These are phyloP conservation scores for Symbiotaphrina buchneri DNA, from an alignment of 495 filamentous ascomycete species.

Conservation along the genomic window DNA sequence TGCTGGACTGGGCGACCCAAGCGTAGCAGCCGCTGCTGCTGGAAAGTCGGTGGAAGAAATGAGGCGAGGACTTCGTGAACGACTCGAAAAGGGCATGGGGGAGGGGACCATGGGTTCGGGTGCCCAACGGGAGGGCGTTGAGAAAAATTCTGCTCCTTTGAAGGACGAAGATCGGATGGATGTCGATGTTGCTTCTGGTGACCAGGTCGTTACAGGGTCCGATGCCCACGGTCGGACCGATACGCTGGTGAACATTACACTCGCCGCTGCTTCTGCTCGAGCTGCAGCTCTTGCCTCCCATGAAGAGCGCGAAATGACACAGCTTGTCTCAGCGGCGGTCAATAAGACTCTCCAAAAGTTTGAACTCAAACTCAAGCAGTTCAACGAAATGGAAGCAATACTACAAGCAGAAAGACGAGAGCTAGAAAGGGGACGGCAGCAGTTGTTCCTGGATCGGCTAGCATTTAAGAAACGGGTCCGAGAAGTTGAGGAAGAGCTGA, in stretches of 20 bases:
- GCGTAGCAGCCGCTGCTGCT: conserved; percentile 51
- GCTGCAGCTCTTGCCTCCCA: conserved; percentile 77
- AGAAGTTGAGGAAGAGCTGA: conserved; percentile 59
- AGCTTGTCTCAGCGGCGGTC: conserved; percentile 65
- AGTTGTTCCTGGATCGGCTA: conserved; percentile 80
- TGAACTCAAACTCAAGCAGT: conserved; percentile 72
- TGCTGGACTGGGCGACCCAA: conserved; percentile 34
- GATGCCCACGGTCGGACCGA: neutral
- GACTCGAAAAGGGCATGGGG: conserved; percentile 34
- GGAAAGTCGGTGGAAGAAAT: conserved; percentile 70
- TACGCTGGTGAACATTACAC: neutral
- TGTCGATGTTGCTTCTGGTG: conserved; percentile 24
- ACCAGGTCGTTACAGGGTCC: neutral
- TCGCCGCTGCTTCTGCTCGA: conserved; percentile 58
- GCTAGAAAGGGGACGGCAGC: conserved; percentile 71
- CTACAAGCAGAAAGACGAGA: conserved; percentile 82
- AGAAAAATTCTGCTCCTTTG: no score
- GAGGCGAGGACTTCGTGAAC: conserved; percentile 45
- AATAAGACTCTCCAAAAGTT: conserved; percentile 69
- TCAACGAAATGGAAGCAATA: conserved; percentile 84
- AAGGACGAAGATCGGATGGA: conserved; percentile 50
- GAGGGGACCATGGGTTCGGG: no score
- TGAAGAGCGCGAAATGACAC: conserved; percentile 89
- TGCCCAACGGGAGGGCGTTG: no score
- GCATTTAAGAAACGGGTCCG: conserved; percentile 71